phyloP scores from a whole-genome alignment of 371 early-diverging fungal species.

The Sporodiniella umbellata region DNA sequence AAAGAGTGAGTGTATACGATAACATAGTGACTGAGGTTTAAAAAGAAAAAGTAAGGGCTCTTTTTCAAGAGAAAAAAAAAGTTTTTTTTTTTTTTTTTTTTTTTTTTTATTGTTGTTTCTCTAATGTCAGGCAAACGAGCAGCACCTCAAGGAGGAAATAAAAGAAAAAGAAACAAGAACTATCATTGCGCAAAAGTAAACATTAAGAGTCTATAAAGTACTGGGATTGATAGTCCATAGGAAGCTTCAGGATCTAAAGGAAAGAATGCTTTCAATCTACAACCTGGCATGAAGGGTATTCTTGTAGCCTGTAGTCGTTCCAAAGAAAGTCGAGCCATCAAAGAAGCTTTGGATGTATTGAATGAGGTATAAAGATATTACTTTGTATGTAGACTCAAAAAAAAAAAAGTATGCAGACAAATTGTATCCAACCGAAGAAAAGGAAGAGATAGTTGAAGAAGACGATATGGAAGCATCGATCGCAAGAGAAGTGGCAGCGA shows the following conservation, averaged over 20 bases:
- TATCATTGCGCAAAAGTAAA: conserved; percentile 23
- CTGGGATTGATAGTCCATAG: conserved; percentile 6
- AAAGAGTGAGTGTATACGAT: no score
- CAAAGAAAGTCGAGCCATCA: conserved; percentile 54
- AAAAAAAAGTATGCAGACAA: conserved; percentile 48
- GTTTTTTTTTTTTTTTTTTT: conserved; percentile 1
- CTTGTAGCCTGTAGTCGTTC: conserved; percentile 59
- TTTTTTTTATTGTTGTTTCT: background rate
- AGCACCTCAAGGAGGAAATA: conserved; percentile 19
- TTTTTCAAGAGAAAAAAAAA: no score
- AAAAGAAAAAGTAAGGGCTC: no score
- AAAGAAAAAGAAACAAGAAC: conserved; percentile 37
- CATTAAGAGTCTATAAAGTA: background rate
- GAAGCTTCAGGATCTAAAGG: conserved; percentile 11
- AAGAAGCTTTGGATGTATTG: conserved; percentile 58
- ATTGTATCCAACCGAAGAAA: conserved; percentile 40
- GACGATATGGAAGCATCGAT: conserved; percentile 64
- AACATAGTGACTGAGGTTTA: no score
- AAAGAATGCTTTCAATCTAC: conserved; percentile 14
- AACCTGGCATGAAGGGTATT: conserved; percentile 61
- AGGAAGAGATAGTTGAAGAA: conserved; percentile 37
- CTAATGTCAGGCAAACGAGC: conserved; percentile 21
- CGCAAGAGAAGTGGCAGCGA: conserved; percentile 59
- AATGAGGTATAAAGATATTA: conserved; percentile 39
- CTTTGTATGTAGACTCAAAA: background rate